phyloP scores from a whole-genome alignment of 192 early-diverging fungal species.

The Oehlia diaphana region DNA sequence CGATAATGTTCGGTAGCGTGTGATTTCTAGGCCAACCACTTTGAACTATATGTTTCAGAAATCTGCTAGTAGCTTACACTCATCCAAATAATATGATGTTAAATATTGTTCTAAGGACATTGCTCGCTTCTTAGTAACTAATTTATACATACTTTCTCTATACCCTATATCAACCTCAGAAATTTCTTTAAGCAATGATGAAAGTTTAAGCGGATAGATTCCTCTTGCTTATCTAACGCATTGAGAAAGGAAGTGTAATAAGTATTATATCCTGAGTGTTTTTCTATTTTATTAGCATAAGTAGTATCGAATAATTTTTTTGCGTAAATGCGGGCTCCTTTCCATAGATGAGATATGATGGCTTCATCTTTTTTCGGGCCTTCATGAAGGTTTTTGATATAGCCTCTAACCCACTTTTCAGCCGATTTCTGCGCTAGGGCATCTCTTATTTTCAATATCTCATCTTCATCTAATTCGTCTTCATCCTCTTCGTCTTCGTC shows the following conservation, averaged over 20 bases:
- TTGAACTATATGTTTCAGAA: no score
- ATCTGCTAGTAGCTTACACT: no score
- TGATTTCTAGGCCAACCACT: no score
- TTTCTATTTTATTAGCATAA: neutral
- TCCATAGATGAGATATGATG: constrained; percentile 18
- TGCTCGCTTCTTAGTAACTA: constrained; percentile 21
- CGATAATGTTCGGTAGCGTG: no score
- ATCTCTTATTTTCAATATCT: neutral
- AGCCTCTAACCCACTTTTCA: constrained; percentile 2
- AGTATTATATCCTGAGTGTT: no score
- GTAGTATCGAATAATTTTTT: constrained; percentile 1
- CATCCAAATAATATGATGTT: neutral
- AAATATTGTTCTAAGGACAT: no score
- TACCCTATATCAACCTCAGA: neutral
- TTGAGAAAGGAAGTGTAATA: no score
- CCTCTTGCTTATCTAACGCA: constrained; percentile 9
- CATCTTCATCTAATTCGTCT: neutral
- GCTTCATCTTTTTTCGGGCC: constrained; percentile 19
- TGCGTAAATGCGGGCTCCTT: neutral
- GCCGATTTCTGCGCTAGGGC: constrained; percentile 5
- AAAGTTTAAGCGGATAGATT: constrained; percentile 8
- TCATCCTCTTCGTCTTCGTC: no score
- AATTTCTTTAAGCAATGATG: constrained; percentile 1
- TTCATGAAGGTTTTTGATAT: constrained; percentile 22
- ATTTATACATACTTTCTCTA: neutral